Evolutionary conservation across 2,329 filamentous ascomycete species (phyloP).

Genomic region (Aaosphaeria arxii): DNA sequence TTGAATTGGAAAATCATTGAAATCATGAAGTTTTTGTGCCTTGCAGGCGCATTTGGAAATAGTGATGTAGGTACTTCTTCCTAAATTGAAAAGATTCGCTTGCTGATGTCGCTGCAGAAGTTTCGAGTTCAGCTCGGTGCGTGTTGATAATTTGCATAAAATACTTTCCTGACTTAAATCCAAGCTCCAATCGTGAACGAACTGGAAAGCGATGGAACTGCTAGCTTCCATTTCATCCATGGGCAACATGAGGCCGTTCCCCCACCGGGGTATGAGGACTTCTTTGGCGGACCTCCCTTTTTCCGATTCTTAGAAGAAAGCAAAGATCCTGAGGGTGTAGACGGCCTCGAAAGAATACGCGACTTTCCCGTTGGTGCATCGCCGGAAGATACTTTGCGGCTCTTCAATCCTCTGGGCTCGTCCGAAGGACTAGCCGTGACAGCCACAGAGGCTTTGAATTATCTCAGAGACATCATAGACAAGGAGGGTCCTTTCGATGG

Average conservation of each 20-base stretch:
- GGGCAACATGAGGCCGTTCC: constrained; percentile 21
- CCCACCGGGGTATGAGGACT: constrained; percentile 23
- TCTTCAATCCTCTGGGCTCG: constrained; percentile 38
- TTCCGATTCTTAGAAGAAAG: constrained; percentile 21
- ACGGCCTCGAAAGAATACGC: constrained; percentile 46
- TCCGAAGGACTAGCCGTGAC: constrained; percentile 10
- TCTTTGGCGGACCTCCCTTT: constrained; percentile 24
- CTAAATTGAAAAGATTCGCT: background rate
- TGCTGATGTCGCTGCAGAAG: background rate
- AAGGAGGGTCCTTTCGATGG: no score
- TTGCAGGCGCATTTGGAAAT: constrained; percentile 22
- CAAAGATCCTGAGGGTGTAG: constrained; percentile 11
- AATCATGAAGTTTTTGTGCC: no score
- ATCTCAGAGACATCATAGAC: no score
- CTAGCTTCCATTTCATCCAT: constrained; percentile 22
- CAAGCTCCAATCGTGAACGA: constrained; percentile 22
- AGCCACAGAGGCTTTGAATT: no score
- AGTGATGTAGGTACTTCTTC: constrained; percentile 11
- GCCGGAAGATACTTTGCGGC: constrained; percentile 56
- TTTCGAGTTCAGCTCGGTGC: background rate
- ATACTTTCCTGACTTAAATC: constrained; percentile 1
- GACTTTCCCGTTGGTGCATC: constrained; percentile 54
- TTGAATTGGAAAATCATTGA: no score
- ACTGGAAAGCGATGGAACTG: constrained; percentile 16
- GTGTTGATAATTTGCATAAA: background rate